These are phyloP conservation scores for Didymellaceae sp. DNA, from an alignment of 2,329 filamentous ascomycete genomes.

Conservation along the genomic window DNA sequence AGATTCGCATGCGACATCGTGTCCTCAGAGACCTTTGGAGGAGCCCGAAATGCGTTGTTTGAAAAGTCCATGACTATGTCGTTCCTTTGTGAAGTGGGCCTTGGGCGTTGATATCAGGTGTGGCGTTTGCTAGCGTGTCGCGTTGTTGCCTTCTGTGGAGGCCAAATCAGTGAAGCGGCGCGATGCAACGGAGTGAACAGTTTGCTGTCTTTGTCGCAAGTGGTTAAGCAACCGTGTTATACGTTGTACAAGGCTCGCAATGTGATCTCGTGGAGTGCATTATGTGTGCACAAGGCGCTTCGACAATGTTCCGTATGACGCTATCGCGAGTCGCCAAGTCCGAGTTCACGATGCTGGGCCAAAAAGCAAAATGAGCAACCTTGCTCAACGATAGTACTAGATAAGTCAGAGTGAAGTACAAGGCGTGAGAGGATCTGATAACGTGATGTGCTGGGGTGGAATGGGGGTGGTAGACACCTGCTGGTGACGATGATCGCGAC, in stretches of 20 bases:
- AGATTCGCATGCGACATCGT: constrained; percentile 43
- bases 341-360: constrained; percentile 2
- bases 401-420: not conserved
- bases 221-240: constrained; percentile 15
- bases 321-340: constrained; percentile 21
- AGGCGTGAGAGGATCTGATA: constrained; percentile 7
- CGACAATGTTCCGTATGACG: constrained; percentile 24
- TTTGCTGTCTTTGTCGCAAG: constrained; percentile 2
- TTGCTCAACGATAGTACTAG: constrained; percentile 19
- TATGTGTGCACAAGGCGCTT: constrained; percentile 33
- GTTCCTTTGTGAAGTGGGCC: not conserved
- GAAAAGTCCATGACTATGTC: constrained; percentile 40
- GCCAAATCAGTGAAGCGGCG: constrained; percentile 5
- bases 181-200: constrained; percentile 6
- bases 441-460: constrained; percentile 25
- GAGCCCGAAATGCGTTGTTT: constrained; percentile 31
- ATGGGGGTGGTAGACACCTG: constrained; percentile 17
- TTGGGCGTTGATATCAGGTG: constrained; percentile 32
- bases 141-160: constrained; percentile 30
- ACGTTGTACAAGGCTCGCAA: constrained; percentile 23
- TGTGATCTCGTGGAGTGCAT: constrained; percentile 31
- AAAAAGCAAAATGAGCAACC: constrained; percentile 12
- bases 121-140: constrained; percentile 21
- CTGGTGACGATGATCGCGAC: constrained; percentile 22
- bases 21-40: constrained; percentile 36